Percentiles rank a stretch among this genome's conserved stretches.
Conservation (phyloP, 331 rosid genomes). For the Phaseolus coccineus region DNA sequence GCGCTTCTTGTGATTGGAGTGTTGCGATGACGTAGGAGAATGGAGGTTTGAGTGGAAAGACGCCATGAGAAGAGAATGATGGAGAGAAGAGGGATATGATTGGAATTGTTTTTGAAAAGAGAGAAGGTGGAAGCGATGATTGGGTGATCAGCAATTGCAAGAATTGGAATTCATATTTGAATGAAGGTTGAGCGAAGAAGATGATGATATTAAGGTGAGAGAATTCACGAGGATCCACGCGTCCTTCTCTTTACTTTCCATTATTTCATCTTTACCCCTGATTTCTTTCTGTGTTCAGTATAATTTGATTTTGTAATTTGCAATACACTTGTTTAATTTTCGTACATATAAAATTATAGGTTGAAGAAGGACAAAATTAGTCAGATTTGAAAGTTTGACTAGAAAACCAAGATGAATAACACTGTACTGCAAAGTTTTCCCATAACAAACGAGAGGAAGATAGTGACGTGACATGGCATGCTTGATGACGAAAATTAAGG, state of each 20-base stretch:
- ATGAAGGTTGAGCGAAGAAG: background rate
- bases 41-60: constrained; percentile 42
- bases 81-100: background rate
- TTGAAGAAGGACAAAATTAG: background rate
- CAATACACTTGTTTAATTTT: no score
- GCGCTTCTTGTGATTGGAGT: constrained; percentile 52
- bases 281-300: no score
- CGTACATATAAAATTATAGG: background rate
- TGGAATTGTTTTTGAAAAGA: background rate
- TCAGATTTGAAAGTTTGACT: constrained; percentile 17
- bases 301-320: no score
- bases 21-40: background rate
- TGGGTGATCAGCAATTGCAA: background rate
- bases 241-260: constrained; percentile 23
- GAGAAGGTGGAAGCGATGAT: background rate
- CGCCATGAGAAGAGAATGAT: constrained; percentile 53
- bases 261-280: background rate
- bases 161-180: no score
- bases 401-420: background rate
- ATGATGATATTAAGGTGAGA: constrained; percentile 4
- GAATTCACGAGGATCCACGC: constrained; percentile 59
- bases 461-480: constrained; percentile 36
- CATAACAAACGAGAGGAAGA: background rate
- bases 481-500: constrained; percentile 29
- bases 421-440: background rate